These are phyloP conservation scores for Venturia carpophila DNA, from an alignment of 2,329 filamentous ascomycete genomes.

Conservation along the genomic window DNA sequence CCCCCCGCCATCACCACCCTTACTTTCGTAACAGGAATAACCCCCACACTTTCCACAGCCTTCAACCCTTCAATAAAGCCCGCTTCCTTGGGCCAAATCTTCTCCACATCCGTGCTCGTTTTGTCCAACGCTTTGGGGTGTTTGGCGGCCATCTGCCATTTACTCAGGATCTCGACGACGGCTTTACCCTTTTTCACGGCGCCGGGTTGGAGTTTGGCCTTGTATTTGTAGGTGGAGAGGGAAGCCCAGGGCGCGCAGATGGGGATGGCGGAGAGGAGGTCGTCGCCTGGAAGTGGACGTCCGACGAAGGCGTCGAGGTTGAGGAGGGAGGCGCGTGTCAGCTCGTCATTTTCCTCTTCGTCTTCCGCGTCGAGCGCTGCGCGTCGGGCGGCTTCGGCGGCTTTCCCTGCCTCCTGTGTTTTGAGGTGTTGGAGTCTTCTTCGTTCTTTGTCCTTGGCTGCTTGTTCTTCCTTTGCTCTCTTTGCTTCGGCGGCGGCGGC, in stretches of 20 bases:
- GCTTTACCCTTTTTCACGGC: slow-evolving; percentile 89
- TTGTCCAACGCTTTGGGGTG: slow-evolving; percentile 38
- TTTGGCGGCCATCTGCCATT: slow-evolving; percentile 63
- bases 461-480: slow-evolving; percentile 63
- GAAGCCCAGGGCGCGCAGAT: slow-evolving; percentile 58
- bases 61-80: slow-evolving; percentile 76
- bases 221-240: slow-evolving; percentile 73
- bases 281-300: slow-evolving; percentile 70
- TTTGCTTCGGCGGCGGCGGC: slow-evolving; percentile 52
- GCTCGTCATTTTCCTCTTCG: slow-evolving; percentile 50
- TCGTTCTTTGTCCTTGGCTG: slow-evolving; percentile 63
- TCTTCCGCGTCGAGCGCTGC: slow-evolving; percentile 36
- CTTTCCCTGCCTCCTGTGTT: slow-evolving; percentile 65
- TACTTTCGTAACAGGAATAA: slow-evolving; percentile 71
- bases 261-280: slow-evolving; percentile 60
- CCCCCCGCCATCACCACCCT: slow-evolving; percentile 64
- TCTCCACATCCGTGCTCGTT: slow-evolving; percentile 52
- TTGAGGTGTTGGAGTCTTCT: slow-evolving; percentile 72
- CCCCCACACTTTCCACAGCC: slow-evolving; percentile 72
- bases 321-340: slow-evolving; percentile 44
- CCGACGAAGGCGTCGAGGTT: slow-evolving; percentile 67
- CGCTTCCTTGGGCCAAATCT: slow-evolving; percentile 78
- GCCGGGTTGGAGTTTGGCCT: slow-evolving; percentile 88
- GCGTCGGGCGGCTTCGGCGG: slow-evolving; percentile 61
- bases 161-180: slow-evolving; percentile 77